Conservation (phyloP, 441 rosid genomes). For the Caryocar brasiliense region DNA sequence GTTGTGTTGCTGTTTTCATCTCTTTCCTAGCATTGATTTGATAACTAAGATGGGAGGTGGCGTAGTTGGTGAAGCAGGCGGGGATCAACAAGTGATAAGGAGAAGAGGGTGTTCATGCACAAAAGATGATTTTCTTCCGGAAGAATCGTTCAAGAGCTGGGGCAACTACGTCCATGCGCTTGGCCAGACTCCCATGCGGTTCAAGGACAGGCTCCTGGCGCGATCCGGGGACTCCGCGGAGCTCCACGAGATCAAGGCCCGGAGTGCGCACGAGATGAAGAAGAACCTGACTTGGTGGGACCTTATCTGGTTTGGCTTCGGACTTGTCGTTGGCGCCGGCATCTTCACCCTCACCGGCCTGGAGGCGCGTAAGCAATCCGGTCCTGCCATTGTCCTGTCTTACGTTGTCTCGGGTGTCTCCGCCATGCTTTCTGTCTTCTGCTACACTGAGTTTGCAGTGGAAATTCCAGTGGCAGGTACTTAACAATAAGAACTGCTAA, state of each 20-base stretch:
- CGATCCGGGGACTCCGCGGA: constrained; percentile 65
- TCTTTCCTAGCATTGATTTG: too few relatives aligned
- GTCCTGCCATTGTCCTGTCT: constrained; percentile 81
- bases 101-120: constrained; percentile 57
- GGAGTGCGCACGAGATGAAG: constrained; percentile 83
- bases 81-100: constrained; percentile 19
- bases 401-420: constrained; percentile 73
- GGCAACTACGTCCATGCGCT: constrained; percentile 51
- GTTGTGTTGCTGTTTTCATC: too few relatives aligned
- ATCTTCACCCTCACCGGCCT: constrained; percentile 82
- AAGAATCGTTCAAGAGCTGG: constrained; percentile 59
- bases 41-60: not conserved
- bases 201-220: constrained; percentile 45
- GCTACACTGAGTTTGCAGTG: constrained; percentile 95
- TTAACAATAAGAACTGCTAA: too few relatives aligned
- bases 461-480: constrained; percentile 87
- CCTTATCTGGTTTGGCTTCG: constrained; percentile 87
- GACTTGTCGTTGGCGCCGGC: constrained; percentile 79
- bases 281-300: constrained; percentile 77
- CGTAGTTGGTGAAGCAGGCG: not conserved
- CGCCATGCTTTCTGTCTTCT: constrained; percentile 89
- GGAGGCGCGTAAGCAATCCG: constrained; percentile 36
- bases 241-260: constrained; percentile 57
- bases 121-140: constrained; percentile 70
- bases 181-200: constrained; percentile 42